phyloP scores from a whole-genome alignment of 2,329 filamentous ascomycete species.

The Venturia nashicola region DNA sequence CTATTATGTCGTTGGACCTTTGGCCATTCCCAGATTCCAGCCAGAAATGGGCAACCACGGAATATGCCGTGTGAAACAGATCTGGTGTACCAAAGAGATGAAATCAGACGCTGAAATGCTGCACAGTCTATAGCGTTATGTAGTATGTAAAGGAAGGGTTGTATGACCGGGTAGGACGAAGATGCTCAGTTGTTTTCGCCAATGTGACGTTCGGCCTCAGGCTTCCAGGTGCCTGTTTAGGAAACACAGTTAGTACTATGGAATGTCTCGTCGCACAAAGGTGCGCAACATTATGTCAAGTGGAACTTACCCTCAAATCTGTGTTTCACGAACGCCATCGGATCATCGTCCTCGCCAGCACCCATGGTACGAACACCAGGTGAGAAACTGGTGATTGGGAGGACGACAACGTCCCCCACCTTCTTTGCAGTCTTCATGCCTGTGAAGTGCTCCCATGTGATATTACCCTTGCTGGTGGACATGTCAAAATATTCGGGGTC shows the following conservation, averaged over 20 bases:
- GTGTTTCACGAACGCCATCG: slow-evolving; percentile 96
- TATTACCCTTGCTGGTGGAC: slow-evolving; percentile 53
- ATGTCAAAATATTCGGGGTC: slow-evolving; percentile 80
- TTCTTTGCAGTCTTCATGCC: slow-evolving; percentile 73
- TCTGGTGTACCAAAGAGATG: slow-evolving; percentile 3
- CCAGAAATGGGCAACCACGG: neutral
- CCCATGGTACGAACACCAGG: slow-evolving; percentile 92
- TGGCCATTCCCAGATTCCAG: neutral
- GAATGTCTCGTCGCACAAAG: slow-evolving; percentile 6
- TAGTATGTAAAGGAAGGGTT: neutral
- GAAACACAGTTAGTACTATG: slow-evolving; percentile 8
- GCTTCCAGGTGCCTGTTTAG: slow-evolving; percentile 59
- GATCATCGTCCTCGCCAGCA: slow-evolving; percentile 74
- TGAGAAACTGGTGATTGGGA: slow-evolving; percentile 96
- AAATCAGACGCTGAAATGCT: neutral
- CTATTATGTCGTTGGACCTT: neutral
- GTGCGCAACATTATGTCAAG: neutral
- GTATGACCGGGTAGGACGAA: neutral
- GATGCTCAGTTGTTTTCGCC: slow-evolving; percentile 25
- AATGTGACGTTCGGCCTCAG: slow-evolving; percentile 58
- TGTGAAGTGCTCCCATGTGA: slow-evolving; percentile 82
- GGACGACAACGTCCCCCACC: slow-evolving; percentile 81
- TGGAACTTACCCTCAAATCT: slow-evolving; percentile 70
- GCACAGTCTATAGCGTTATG: neutral
- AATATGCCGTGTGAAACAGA: neutral